These are phyloP conservation scores for Parietichytrium sp. DNA, from an alignment of 108 stramenopile genomes.

Conservation along the genomic window DNA sequence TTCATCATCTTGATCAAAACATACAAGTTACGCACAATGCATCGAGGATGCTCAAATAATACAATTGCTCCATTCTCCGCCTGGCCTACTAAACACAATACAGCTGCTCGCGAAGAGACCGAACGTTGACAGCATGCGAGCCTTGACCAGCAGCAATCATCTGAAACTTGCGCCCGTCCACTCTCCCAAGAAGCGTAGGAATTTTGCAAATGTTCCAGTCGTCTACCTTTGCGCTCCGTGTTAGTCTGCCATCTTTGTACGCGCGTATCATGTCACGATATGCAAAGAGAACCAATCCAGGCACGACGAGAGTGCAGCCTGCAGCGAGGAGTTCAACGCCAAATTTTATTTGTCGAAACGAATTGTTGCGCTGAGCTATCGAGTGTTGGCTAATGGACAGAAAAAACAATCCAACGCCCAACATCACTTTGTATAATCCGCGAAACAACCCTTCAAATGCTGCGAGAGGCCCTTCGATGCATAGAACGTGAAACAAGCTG, in stretches of 20 bases:
- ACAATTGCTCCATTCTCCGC: too few relatives aligned
- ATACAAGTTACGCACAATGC: too few relatives aligned
- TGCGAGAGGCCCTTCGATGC: neutral
- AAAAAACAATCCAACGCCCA: too few relatives aligned
- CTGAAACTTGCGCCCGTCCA: neutral
- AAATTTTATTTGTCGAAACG: too few relatives aligned
- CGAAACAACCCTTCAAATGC: slow-evolving; percentile 25
- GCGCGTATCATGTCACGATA: neutral
- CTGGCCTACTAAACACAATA: too few relatives aligned
- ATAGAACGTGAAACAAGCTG: slow-evolving; percentile 2
- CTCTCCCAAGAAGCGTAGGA: neutral
- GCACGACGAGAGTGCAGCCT: neutral
- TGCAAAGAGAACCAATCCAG: neutral
- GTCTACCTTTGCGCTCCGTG: slow-evolving; percentile 1
- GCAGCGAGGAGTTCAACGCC: neutral
- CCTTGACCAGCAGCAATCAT: neutral
- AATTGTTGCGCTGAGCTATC: neutral
- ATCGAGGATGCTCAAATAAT: too few relatives aligned
- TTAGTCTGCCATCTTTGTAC: neutral
- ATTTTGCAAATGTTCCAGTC: neutral
- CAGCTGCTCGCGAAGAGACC: too few relatives aligned
- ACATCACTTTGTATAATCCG: neutral
- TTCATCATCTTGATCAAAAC: too few relatives aligned
- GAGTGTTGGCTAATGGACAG: neutral
- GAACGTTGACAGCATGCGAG: neutral